Conservation (phyloP, 495 filamentous ascomycete species). For the Hapsidospora chrysogenum region DNA sequence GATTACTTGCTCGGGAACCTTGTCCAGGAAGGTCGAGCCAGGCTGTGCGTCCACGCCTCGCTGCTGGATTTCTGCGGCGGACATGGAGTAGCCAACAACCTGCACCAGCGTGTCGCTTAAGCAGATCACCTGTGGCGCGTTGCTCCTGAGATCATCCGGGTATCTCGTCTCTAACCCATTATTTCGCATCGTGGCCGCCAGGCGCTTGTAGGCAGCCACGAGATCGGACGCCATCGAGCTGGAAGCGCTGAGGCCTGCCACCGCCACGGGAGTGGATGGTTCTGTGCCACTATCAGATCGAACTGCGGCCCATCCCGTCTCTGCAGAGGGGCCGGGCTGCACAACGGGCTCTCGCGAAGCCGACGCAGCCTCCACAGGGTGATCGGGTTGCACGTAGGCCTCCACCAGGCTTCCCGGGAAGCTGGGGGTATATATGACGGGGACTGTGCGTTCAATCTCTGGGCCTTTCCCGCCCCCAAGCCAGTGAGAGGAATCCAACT, state of each 20-base stretch:
- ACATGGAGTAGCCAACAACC: conserved; percentile 74
- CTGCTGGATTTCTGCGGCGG: conserved; percentile 81
- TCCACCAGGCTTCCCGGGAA: conserved; percentile 15
- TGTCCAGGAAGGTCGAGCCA: conserved; percentile 64
- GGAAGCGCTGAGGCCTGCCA: conserved; percentile 8
- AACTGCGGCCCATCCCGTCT: conserved; percentile 11
- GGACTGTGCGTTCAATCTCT: conserved; percentile 2
- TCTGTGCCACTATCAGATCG: conserved; percentile 7
- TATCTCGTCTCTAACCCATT: conserved; percentile 44
- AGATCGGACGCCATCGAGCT: conserved; percentile 39
- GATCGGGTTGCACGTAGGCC: conserved; percentile 2
- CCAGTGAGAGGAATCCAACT: conserved; percentile 18
- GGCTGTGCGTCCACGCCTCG: conserved; percentile 66
- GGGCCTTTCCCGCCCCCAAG: conserved; percentile 20
- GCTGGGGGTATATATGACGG: conserved; percentile 42
- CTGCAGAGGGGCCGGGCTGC: background rate
- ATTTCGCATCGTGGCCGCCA: conserved; percentile 57
- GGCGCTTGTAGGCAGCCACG: conserved; percentile 59
- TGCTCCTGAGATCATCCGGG: conserved; percentile 31
- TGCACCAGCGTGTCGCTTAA: conserved; percentile 49
- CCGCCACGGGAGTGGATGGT: conserved; percentile 12
- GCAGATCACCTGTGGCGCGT: background rate
- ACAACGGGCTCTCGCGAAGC: background rate
- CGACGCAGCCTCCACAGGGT: background rate
- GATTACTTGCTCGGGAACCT: conserved; percentile 61